Percentiles rank a stretch among this genome's conserved stretches.
These are phyloP conservation scores for Emericellopsis atlantica DNA, from an alignment of 2,329 filamentous ascomycete genomes.

Conservation along the genomic window DNA sequence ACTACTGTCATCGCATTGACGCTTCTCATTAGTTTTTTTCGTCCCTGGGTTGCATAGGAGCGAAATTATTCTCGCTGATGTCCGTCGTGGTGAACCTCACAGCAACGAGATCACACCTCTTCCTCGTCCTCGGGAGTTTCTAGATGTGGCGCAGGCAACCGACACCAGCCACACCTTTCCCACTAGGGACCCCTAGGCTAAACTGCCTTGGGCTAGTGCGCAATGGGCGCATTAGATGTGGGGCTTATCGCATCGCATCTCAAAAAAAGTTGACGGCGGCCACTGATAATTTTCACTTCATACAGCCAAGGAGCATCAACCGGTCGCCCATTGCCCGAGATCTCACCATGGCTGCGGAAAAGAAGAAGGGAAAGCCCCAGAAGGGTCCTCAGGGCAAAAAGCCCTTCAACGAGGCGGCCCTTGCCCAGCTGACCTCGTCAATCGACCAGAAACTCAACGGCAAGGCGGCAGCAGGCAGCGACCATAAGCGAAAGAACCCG, in stretches of 20 bases:
- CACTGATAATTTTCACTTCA: slow-evolving; percentile 1
- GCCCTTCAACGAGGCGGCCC: slow-evolving; percentile 34
- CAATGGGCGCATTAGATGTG: background rate
- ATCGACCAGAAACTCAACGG: slow-evolving; percentile 38
- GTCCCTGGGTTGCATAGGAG: no score
- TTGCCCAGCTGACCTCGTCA: slow-evolving; percentile 41
- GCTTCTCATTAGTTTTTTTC: no score
- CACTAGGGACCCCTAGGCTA: background rate
- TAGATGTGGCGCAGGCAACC: no score
- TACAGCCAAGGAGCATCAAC: no score
- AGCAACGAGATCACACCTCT: no score
- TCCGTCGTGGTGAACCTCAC: no score
- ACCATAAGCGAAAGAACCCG: slow-evolving; percentile 32
- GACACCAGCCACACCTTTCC: no score
- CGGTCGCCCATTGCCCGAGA: background rate
- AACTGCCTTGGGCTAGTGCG: background rate
- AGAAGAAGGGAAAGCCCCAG: slow-evolving; percentile 21
- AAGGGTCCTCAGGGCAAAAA: slow-evolving; percentile 12
- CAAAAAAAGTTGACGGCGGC: background rate
- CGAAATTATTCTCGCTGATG: no score
- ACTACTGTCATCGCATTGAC: no score
- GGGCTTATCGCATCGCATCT: background rate
- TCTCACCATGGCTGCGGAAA: slow-evolving; percentile 3
- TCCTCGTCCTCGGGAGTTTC: no score
- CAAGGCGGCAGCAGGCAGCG: slow-evolving; percentile 7